Percentiles rank a stretch among this genome's conserved stretches.
phyloP scores from a whole-genome alignment of 768 basidiomycete species.

The Lactarius sp. region DNA sequence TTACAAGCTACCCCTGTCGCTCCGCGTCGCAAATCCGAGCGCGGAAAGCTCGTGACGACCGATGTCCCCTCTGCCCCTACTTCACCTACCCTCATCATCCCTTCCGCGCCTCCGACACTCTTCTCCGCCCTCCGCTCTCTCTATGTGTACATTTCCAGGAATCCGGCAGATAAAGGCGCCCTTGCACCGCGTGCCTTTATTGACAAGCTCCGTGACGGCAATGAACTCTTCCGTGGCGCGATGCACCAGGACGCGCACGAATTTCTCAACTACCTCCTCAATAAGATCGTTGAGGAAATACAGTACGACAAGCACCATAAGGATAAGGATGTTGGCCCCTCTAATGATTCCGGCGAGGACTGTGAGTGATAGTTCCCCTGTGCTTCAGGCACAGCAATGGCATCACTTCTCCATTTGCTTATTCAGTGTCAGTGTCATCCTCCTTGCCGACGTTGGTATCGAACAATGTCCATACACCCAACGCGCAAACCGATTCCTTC shows the following conservation, averaged over 20 bases:
- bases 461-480: conserved; percentile 33
- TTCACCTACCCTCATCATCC: conserved; percentile 42
- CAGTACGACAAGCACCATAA: conserved; percentile 56
- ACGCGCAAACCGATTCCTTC: conserved; percentile 42
- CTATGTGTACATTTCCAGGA: conserved; percentile 75
- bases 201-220: conserved; percentile 88
- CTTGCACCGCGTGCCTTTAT: conserved; percentile 89
- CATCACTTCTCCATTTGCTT: not conserved
- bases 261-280: conserved; percentile 91
- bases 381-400: not conserved
- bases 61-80: conserved; percentile 33
- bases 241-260: conserved; percentile 99
- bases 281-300: conserved; percentile 90
- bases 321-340: conserved; percentile 13
- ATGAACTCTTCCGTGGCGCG: conserved; percentile 83
- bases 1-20: conserved; percentile 35
- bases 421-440: conserved; percentile 44
- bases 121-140: conserved; percentile 93
- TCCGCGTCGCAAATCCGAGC: conserved; percentile 55
- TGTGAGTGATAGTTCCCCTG: conserved; percentile 43
- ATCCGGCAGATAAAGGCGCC: conserved; percentile 75
- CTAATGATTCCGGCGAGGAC: conserved; percentile 48
- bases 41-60: conserved; percentile 38
- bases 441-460: conserved; percentile 55
- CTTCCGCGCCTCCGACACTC: conserved; percentile 64